Percentiles rank a stretch among this genome's conserved stretches.
Evolutionary conservation across 306 rosid genomes (phyloP).

Genomic region (Medicago arabica): DNA sequence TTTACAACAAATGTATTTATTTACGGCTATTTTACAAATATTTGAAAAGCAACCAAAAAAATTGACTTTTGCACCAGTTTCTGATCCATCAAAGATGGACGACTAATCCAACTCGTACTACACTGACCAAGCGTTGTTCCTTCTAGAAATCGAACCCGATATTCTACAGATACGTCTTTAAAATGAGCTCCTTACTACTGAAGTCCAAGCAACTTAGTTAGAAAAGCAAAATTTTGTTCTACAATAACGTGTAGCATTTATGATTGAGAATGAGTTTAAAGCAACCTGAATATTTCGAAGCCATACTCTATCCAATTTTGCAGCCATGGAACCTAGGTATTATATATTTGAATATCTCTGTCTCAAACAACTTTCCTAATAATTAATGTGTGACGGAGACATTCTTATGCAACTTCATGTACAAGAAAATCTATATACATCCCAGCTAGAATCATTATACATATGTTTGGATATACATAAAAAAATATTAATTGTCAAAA

Average conservation of each 20-base stretch:
- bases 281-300: conserved; percentile 27
- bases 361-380: background rate
- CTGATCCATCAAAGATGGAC: too few species aligned
- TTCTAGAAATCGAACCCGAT: too few species aligned
- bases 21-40: background rate
- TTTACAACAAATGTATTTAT: background rate
- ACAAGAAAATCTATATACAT: background rate
- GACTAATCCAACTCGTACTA: too few species aligned
- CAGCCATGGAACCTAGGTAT: background rate
- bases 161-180: too few species aligned
- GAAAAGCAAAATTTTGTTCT: conserved; percentile 14
- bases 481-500: background rate
- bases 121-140: too few species aligned
- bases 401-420: conserved; percentile 30
- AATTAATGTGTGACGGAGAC: conserved; percentile 28
- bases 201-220: too few species aligned
- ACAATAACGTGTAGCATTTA: background rate
- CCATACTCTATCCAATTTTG: conserved; percentile 30
- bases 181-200: too few species aligned
- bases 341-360: conserved; percentile 7
- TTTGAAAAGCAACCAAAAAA: conserved; percentile 20
- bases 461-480: background rate
- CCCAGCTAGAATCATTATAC: conserved; percentile 7
- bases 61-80: too few species aligned
- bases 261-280: conserved; percentile 11